These are phyloP conservation scores for Aureobasidium sp. DNA, from an alignment of 2,329 filamentous ascomycete genomes.

Conservation along the genomic window DNA sequence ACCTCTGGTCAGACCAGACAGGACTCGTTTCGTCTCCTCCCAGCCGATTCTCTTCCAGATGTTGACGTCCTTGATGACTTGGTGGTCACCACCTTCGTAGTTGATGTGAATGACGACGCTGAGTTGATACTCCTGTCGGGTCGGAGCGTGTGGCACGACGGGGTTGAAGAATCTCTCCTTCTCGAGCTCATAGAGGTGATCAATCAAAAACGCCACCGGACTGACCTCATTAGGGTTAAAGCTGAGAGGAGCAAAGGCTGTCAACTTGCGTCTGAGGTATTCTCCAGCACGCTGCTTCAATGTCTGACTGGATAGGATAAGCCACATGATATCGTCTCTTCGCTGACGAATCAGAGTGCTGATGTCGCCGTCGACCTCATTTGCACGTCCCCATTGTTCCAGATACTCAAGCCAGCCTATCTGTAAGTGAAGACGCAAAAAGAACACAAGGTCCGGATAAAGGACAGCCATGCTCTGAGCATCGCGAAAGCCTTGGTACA, in stretches of 20 bases:
- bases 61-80: not conserved
- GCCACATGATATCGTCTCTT: not conserved
- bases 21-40: not conserved
- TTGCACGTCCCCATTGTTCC: not conserved
- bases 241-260: not conserved
- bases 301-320: not conserved
- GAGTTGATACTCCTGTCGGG: not conserved
- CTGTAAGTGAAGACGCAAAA: not conserved
- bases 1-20: not conserved
- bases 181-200: not conserved
- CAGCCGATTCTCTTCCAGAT: not conserved
- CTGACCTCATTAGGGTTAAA: not conserved
- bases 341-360: not conserved
- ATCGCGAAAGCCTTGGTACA: not conserved
- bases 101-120: not conserved
- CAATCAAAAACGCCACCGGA: not conserved
- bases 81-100: not conserved
- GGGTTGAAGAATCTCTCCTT: not conserved
- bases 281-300: not conserved
- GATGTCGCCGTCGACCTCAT: not conserved
- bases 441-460: not conserved
- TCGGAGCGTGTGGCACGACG: not conserved
- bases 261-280: not conserved
- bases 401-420: not conserved
- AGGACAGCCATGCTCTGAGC: not conserved